Evolutionary conservation across 139 green algal species (phyloP).

Genomic region (Monoraphidium neglectum): DNA sequence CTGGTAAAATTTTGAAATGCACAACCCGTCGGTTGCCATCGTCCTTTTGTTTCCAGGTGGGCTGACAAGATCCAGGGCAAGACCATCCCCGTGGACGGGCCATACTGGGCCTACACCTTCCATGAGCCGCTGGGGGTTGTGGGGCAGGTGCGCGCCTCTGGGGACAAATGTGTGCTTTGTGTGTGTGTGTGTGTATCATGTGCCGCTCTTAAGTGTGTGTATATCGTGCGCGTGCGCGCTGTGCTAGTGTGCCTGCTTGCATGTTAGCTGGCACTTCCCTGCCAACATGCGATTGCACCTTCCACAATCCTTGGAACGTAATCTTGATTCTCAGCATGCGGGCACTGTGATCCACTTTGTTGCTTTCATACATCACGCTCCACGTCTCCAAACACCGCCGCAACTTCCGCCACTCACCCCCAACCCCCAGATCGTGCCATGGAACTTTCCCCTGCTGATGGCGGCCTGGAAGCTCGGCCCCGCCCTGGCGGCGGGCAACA

Average conservation of each 20-base stretch:
- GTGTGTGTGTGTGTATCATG: background rate
- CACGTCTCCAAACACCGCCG: background rate
- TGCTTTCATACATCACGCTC: too few species aligned
- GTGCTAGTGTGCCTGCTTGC: too few species aligned
- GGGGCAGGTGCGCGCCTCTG: constrained; percentile 29
- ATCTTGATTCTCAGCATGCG: too few species aligned
- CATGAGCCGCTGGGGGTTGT: constrained; percentile 50
- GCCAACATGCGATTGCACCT: too few species aligned
- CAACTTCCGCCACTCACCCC: background rate
- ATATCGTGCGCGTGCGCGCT: too few species aligned
- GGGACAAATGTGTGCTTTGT: background rate
- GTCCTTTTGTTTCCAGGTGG: constrained; percentile 25
- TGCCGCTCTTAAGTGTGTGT: too few species aligned
- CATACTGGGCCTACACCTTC: constrained; percentile 42
- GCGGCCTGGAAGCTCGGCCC: constrained; percentile 54
- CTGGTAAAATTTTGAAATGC: too few species aligned
- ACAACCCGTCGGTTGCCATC: too few species aligned
- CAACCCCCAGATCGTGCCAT: constrained; percentile 35
- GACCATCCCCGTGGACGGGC: constrained; percentile 58
- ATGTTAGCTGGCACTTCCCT: too few species aligned
- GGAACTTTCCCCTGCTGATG: constrained; percentile 57
- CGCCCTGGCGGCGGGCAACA: constrained; percentile 46
- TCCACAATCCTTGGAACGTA: too few species aligned
- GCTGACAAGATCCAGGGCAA: constrained; percentile 77
- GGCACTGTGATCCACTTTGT: too few species aligned